Base-by-base conservation (phyloP, 1,139 yeast genomes). In the Yamadazyma diospyri region DNA sequence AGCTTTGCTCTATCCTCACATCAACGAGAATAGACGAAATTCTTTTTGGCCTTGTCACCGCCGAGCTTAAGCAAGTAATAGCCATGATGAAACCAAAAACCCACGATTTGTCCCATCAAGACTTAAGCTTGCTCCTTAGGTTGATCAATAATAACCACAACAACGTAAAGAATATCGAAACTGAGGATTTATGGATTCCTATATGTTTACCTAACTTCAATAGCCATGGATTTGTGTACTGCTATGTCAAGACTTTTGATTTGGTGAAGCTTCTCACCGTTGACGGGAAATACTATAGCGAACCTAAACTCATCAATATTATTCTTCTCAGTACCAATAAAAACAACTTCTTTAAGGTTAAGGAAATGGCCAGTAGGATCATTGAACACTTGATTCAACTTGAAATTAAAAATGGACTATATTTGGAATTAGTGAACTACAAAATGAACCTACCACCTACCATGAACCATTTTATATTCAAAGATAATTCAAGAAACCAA, bases 201-300 rank as follows among this genome's bases (percentile, higher is more conserved):
- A 68, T 92, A 2, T 92, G 98, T 53, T 69, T 92, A 56, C 96
- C 98, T 1, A 77, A 84, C 44, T 92, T 92, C 62, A 92, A 92
- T 52, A 64, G 86, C 3, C 78, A 79, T 42, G 98, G 98, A 10
- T 94, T 88, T 48, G 61, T 92, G 6, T 85, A 92, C 51, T 78
- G 87, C 3, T 86, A 83, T 50, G 82, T 88, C 29, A 78, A 77
- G 41, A 77, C 76, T 38, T 61, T 86, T 33, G 64, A 61, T 29
- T 38, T 72, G 19, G 38, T 42, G 10, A 38, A 42, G 15, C 38
- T 41, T 28, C 32, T 48, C 2, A 26, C 20, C 7, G 48, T 48
- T 8, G 52, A 46, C 30, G 53, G 51, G 2, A 36, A 38, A 6
- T 30, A 39, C 14, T 28, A 39, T 16, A 36, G 33, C 4, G 30